Percentiles rank a stretch among this genome's conserved stretches.
These are phyloP conservation scores for Pleurotus ostreatus DNA, from an alignment of 768 basidiomycete genomes.

Conservation along the genomic window DNA sequence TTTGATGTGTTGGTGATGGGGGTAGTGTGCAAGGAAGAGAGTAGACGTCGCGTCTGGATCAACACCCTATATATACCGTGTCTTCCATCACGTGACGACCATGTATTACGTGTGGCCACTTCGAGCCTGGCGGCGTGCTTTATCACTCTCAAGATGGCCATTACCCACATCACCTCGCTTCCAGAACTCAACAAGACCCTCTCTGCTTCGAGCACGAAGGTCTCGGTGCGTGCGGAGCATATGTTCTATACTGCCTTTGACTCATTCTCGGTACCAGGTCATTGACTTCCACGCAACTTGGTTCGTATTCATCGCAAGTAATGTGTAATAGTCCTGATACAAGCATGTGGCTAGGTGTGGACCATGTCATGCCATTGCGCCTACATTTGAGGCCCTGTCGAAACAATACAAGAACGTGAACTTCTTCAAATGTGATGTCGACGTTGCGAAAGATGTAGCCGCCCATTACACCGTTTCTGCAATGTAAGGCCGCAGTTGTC, in stretches of 20 bases:
- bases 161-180: constrained; percentile 60
- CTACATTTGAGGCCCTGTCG: constrained; percentile 64
- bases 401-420: constrained; percentile 67
- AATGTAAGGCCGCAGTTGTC: constrained; percentile 46
- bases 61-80: not conserved
- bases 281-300: constrained; percentile 88
- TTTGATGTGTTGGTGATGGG: not conserved
- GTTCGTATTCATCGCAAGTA: constrained; percentile 29
- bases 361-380: constrained; percentile 82
- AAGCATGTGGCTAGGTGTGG: constrained; percentile 58
- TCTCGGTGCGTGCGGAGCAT: constrained; percentile 43
- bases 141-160: constrained; percentile 38
- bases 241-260: not conserved
- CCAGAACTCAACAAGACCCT: constrained; percentile 60
- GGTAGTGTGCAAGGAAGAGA: not conserved
- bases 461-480: constrained; percentile 58
- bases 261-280: constrained; percentile 40
- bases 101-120: not conserved
- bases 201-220: constrained; percentile 54
- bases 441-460: constrained; percentile 67
- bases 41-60: not conserved
- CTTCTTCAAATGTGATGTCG: constrained; percentile 83
- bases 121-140: no score
- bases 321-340: not conserved
- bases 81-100: not conserved